Evolutionary conservation across 2,329 filamentous ascomycete genomes (phyloP).

Genomic region (Stagonosporopsis rhizophila): DNA sequence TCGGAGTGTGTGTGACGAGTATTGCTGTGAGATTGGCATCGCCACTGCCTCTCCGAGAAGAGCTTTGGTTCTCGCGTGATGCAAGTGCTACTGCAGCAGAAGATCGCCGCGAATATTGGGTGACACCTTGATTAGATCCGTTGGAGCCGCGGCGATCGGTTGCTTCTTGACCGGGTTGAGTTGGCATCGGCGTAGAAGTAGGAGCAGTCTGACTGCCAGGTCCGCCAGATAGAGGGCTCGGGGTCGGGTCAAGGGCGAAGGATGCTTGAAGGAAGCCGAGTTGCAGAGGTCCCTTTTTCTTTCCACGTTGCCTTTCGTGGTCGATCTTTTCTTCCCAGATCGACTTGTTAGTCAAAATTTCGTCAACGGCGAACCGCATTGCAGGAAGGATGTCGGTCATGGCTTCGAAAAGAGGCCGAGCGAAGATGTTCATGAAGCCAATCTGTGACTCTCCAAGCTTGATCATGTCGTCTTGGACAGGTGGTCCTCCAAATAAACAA

Average conservation of each 20-base stretch:
- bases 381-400: conserved; percentile 85
- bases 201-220: conserved; percentile 22
- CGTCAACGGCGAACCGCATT: conserved; percentile 83
- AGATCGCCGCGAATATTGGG: conserved; percentile 38
- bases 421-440: conserved; percentile 96
- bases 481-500: conserved; percentile 79
- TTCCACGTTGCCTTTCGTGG: conserved; percentile 63
- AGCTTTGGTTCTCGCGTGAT: conserved; percentile 44
- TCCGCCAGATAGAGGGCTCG: conserved; percentile 44
- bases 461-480: conserved; percentile 81
- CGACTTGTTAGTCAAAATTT: conserved; percentile 77
- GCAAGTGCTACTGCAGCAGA: conserved; percentile 36
- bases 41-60: conserved; percentile 47
- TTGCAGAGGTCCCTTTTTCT: conserved; percentile 44
- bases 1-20: conserved; percentile 48
- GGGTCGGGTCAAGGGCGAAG: conserved; percentile 39
- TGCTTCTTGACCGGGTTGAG: conserved; percentile 24
- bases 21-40: conserved; percentile 51
- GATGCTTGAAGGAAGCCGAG: conserved; percentile 31
- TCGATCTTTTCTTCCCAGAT: conserved; percentile 75
- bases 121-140: conserved; percentile 33
- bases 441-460: conserved; percentile 89
- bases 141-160: conserved; percentile 37
- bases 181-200: conserved; percentile 12
- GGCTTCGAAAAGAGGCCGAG: conserved; percentile 86